These are phyloP conservation scores for Piper longum DNA, from an alignment of 164 flowering plant species.

Conservation along the genomic window DNA sequence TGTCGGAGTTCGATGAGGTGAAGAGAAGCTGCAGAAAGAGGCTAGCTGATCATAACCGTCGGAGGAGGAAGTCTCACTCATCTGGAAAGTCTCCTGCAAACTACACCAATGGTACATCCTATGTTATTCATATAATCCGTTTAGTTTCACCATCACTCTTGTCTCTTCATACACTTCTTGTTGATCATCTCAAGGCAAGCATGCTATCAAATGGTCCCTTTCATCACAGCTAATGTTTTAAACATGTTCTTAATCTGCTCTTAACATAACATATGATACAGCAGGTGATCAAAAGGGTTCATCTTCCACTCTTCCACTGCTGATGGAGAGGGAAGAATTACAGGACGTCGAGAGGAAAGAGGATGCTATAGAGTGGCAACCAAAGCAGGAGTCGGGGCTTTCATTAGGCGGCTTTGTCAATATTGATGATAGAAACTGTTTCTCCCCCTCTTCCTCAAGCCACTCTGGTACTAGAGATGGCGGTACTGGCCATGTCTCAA, in stretches of 20 bases:
- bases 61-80: constrained; percentile 38
- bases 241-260: too few relatives aligned
- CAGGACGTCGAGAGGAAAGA: not conserved
- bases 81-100: too few relatives aligned
- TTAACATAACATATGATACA: not conserved
- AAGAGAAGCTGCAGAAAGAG: constrained; percentile 72
- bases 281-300: not conserved
- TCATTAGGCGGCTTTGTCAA: constrained; percentile 1
- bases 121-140: too few relatives aligned
- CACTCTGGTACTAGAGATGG: not conserved
- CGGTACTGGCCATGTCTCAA: not conserved
- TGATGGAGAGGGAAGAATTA: not conserved
- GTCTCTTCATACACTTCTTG: too few relatives aligned
- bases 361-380: not conserved
- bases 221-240: too few relatives aligned
- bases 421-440: not conserved
- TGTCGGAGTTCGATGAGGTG: constrained; percentile 53
- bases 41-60: constrained; percentile 58
- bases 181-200: too few relatives aligned
- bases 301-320: not conserved
- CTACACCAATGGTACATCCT: too few relatives aligned
- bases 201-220: too few relatives aligned
- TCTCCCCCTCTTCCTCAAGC: not conserved
- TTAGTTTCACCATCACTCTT: too few relatives aligned
- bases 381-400: not conserved